Conservation (phyloP, 2,329 filamentous ascomycete species). For the Fusarium nematophilum region DNA sequence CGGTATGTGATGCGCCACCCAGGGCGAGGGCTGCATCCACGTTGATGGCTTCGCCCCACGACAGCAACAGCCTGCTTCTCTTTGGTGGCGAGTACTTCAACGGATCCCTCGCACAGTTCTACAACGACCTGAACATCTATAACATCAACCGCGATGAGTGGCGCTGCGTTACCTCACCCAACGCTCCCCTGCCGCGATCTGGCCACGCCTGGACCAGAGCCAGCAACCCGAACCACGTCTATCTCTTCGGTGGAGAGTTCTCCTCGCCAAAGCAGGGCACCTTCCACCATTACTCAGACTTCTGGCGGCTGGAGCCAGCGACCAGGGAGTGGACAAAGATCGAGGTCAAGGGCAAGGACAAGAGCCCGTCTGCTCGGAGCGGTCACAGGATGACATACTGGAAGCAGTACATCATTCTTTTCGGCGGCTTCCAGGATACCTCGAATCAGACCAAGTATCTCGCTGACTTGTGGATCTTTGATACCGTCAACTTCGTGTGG, state of each 20-base stretch:
- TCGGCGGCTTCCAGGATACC: conserved; percentile 97
- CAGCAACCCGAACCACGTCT: conserved; percentile 85
- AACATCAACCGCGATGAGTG: conserved; percentile 89
- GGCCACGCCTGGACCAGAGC: conserved; percentile 96
- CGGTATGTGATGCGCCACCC: conserved; percentile 75
- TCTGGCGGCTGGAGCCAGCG: conserved; percentile 89
- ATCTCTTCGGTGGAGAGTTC: conserved; percentile 96
- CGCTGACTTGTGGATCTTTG: conserved; percentile 94
- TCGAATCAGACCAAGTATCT: conserved; percentile 95
- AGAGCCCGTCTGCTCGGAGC: conserved; percentile 84
- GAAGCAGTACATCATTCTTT: conserved; percentile 96
- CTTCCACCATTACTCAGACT: conserved; percentile 99
- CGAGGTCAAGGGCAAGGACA: conserved; percentile 81
- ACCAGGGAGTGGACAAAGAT: conserved; percentile 91
- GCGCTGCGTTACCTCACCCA: conserved; percentile 90
- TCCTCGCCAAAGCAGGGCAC: conserved; percentile 96
- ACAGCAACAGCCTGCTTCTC: conserved; percentile 87
- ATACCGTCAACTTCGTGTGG: conserved; percentile 89
- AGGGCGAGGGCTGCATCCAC: conserved; percentile 82
- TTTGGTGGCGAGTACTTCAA: conserved; percentile 98
- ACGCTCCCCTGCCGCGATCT: conserved; percentile 88
- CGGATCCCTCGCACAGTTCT: conserved; percentile 82
- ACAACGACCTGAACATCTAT: conserved; percentile 75
- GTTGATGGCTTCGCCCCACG: conserved; percentile 85
- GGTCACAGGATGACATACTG: conserved; percentile 97